These are phyloP conservation scores for Anisodus tanguticus DNA, from an alignment of 257 asterid species.

Conservation along the genomic window DNA sequence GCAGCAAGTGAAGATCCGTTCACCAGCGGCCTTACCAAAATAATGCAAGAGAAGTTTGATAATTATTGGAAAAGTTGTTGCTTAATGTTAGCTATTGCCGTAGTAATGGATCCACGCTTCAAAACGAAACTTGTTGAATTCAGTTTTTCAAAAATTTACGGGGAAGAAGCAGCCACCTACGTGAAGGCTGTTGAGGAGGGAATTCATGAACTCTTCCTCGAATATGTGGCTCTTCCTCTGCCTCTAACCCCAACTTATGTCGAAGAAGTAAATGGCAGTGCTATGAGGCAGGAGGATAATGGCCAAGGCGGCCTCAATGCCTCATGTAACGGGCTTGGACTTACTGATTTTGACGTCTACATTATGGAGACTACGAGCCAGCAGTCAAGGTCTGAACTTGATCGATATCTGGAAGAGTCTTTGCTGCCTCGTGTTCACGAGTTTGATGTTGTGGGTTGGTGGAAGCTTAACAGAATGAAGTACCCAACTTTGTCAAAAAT, in stretches of 20 bases:
- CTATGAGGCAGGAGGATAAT: constrained; percentile 46
- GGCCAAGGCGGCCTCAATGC: constrained; percentile 56
- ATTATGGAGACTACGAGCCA: constrained; percentile 87
- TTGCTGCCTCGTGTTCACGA: constrained; percentile 84
- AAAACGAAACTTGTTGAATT: constrained; percentile 92
- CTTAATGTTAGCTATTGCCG: constrained; percentile 79
- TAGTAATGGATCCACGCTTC: constrained; percentile 96
- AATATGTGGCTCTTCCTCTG: constrained; percentile 69
- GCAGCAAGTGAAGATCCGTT: constrained; percentile 70
- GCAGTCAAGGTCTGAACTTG: constrained; percentile 74
- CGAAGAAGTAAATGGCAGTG: constrained; percentile 63
- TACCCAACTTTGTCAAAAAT: constrained; percentile 92
- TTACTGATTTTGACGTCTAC: constrained; percentile 75
- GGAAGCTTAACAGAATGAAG: constrained; percentile 81
- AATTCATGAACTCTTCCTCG: constrained; percentile 82
- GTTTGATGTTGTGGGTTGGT: constrained; percentile 92
- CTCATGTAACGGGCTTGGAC: constrained; percentile 59
- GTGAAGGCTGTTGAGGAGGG: constrained; percentile 80
- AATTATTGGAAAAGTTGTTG: constrained; percentile 84
- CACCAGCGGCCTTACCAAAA: constrained; percentile 55
- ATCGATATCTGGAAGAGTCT: constrained; percentile 94
- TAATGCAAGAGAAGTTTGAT: constrained; percentile 81
- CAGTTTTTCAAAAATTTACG: constrained; percentile 79
- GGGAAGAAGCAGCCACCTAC: constrained; percentile 62
- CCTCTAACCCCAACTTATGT: constrained; percentile 59